A percentile compares a stretch with the other conserved stretches of the same genome.
These are phyloP conservation scores for Euphorbia corollata DNA, from an alignment of 441 rosid genomes.

Conservation along the genomic window DNA sequence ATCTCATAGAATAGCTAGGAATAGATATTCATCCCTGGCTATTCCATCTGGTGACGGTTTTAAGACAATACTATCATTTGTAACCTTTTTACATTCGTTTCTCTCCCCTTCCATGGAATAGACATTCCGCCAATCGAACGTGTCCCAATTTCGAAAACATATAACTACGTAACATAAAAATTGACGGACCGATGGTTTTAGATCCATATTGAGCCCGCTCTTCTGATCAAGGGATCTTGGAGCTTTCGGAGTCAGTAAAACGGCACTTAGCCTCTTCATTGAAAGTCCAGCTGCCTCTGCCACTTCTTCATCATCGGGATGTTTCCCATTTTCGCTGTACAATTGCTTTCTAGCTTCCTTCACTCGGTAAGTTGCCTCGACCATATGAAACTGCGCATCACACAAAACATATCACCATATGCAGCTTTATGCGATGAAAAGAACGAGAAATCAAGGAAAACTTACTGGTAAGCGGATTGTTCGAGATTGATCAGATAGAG, in stretches of 20 bases:
- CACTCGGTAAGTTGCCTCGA: slow-evolving; percentile 80
- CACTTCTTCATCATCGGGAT: slow-evolving; percentile 71
- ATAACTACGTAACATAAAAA: slow-evolving; percentile 13
- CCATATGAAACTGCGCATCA: slow-evolving; percentile 74
- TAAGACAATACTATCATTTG: too few species aligned
- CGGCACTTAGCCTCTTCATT: slow-evolving; percentile 70
- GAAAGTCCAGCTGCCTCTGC: slow-evolving; percentile 84
- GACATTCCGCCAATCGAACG: too few species aligned
- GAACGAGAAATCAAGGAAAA: slow-evolving; percentile 14
- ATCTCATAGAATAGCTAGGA: too few species aligned
- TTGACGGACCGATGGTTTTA: slow-evolving; percentile 71
- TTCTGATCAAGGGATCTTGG: slow-evolving; percentile 86
- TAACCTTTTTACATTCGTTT: too few species aligned
- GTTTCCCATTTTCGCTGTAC: slow-evolving; percentile 53
- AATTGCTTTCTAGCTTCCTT: slow-evolving; percentile 77
- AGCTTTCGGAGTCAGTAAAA: slow-evolving; percentile 64
- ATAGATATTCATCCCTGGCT: too few species aligned
- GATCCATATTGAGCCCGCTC: slow-evolving; percentile 55
- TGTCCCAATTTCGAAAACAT: too few species aligned
- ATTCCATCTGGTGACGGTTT: too few species aligned
- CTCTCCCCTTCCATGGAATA: too few species aligned
- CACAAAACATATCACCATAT: slow-evolving; percentile 1
- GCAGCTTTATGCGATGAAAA: background rate
- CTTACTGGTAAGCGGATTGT: slow-evolving; percentile 83
- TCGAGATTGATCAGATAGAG: slow-evolving; percentile 79